Conservation (phyloP, 176 grass and related monocot species). For the Eremochloa ophiuroides region DNA sequence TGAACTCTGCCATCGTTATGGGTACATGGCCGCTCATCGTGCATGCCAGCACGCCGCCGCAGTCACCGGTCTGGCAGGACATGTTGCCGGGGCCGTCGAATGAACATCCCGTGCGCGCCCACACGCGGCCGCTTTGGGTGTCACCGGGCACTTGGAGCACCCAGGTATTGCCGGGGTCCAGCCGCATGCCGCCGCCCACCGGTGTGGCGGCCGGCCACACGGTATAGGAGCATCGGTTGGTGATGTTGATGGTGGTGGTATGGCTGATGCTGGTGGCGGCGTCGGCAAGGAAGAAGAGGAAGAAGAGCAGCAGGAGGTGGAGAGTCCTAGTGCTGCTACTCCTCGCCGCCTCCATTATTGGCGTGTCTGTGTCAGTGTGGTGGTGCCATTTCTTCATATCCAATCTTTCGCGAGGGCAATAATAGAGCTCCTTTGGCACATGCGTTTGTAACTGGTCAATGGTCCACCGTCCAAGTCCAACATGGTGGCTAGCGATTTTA, state of each 20-base stretch:
- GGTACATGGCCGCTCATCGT: background rate
- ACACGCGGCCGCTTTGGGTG: background rate
- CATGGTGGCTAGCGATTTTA: too few relatives aligned
- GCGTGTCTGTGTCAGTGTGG: background rate
- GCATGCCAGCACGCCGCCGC: background rate
- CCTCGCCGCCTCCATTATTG: background rate
- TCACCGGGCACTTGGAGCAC: background rate
- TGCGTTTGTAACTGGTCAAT: background rate
- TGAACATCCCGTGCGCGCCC: conserved; percentile 12
- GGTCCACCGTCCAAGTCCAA: background rate
- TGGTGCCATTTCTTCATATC: background rate
- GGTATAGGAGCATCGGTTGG: conserved; percentile 41
- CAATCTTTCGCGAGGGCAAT: background rate
- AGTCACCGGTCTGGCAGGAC: background rate
- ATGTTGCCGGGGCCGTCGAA: background rate
- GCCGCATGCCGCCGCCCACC: background rate
- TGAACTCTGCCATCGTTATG: conserved; percentile 20
- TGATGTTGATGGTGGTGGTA: background rate
- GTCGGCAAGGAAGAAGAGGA: background rate
- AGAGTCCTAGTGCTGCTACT: background rate
- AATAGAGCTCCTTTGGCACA: background rate
- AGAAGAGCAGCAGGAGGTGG: background rate
- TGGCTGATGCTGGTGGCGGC: background rate
- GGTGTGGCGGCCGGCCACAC: conserved; percentile 35
- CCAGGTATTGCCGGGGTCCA: background rate